These are phyloP conservation scores for Chaetomium fimeti DNA, from an alignment of 495 filamentous ascomycete species.

Conservation along the genomic window DNA sequence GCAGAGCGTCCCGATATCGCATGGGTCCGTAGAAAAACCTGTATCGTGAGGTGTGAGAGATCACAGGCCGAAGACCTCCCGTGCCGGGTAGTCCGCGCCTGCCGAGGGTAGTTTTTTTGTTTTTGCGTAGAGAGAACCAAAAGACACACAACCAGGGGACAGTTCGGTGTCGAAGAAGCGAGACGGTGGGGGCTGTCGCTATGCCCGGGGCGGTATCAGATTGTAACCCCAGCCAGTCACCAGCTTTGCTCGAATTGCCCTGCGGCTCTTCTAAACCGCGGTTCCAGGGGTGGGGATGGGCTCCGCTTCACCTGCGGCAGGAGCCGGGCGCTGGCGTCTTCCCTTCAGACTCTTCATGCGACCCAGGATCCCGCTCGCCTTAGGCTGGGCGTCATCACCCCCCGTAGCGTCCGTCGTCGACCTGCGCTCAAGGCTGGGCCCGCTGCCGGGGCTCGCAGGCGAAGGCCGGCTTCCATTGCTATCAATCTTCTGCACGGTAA, in stretches of 20 bases:
- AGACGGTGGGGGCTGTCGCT: too few species aligned
- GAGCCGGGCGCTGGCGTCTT: slow-evolving; percentile 41
- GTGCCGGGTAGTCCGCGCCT: not conserved
- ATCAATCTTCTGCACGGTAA: slow-evolving; percentile 43
- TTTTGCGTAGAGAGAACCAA: not conserved
- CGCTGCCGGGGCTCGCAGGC: slow-evolving; percentile 61
- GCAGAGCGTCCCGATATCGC: not conserved
- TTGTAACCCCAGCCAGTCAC: not conserved
- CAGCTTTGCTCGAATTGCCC: slow-evolving; percentile 10
- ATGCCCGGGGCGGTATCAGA: not conserved
- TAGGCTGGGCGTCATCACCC: slow-evolving; percentile 37
- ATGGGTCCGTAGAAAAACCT: not conserved
- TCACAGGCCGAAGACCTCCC: not conserved
- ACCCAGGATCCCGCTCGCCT: slow-evolving; percentile 62
- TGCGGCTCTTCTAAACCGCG: slow-evolving; percentile 32
- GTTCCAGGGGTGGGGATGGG: slow-evolving; percentile 30
- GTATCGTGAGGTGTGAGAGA: not conserved
- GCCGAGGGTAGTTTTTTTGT: not conserved
- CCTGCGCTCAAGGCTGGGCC: slow-evolving; percentile 61
- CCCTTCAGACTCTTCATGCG: slow-evolving; percentile 87
- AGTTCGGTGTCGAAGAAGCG: not conserved
- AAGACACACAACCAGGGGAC: too few species aligned
- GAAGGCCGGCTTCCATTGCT: slow-evolving; percentile 48
- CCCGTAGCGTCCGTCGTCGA: slow-evolving; percentile 63
- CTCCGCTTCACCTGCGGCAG: slow-evolving; percentile 31